Evolutionary conservation across 169 alveolate genomes (phyloP), one percentile per base, ranked within the genome.

Genomic region (Nephromyces sp.): DNA sequence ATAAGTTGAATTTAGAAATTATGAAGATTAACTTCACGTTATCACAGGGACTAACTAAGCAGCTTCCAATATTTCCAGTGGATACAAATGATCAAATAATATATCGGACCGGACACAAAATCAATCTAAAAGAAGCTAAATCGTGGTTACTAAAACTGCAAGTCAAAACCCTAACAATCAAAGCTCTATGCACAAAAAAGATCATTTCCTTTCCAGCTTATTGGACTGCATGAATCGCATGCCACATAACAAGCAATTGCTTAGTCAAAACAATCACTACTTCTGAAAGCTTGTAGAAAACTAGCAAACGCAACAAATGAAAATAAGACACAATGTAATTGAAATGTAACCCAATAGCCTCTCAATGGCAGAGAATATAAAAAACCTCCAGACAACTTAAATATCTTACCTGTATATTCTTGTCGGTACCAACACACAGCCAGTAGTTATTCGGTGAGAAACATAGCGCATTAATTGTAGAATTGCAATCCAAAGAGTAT

Each of bases 371-470:
- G 30, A n/a, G 15, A n/a, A 8, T 8, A 62, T 8, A 62, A n/a
- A 62, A n/a, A 15, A 15, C n/a, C 15, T 15, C n/a, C 15, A 62
- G 24, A 15, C n/a, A 21, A 8, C 3, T 69, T 8, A 57, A 66
- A 0, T 6, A 5, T 3, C 83, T 53, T 6, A 90, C 87, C 90
- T 92, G 90, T 73, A 93, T 91, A 70, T 90, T 85, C 76, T 89
- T 90, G 88, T 93, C 98, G 6, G 98, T 93, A 69, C 97, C 98
- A 2, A 95, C 96, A 77, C 96, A 90, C 57, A 93, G 91, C 98
- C 98, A 93, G 84, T 93, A 93, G 87, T 93, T 92, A 86, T 93
- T 88, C 52, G 98, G 98, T 52, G 97, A 92, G 92, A 93, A 93
- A 83, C 96, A 90, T 61, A 93, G 87, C 31, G 97, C 92, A 78